These are phyloP conservation scores for Sugiyamaella pinicola DNA, from an alignment of 1,139 yeast genomes.

Conservation along the genomic window DNA sequence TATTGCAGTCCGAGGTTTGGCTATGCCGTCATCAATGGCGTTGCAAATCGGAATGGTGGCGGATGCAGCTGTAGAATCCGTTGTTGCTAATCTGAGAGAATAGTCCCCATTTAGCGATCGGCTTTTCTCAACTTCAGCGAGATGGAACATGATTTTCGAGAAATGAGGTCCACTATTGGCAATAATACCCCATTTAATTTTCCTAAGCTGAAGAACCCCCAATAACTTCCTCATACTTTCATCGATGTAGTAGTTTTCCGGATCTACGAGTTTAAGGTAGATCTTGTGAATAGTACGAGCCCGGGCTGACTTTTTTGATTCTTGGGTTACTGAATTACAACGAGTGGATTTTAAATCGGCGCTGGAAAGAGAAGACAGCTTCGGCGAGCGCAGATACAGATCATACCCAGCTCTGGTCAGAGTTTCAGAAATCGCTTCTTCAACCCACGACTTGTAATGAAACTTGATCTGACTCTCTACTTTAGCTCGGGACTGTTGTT, in stretches of 20 bases:
- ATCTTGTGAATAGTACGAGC: conserved; percentile 1
- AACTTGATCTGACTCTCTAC: not conserved
- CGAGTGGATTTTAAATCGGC: not conserved
- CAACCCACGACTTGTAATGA: conserved; percentile 10
- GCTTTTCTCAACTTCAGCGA: conserved; percentile 12
- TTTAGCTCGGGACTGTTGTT: not conserved
- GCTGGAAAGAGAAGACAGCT: not conserved
- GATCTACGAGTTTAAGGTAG: conserved; percentile 20
- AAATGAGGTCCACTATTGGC: conserved; percentile 37
- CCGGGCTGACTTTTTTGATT: not conserved
- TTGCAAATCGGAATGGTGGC: conserved; percentile 25
- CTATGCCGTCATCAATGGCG: conserved; percentile 31
- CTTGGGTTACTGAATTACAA: not conserved
- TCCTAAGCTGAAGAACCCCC: conserved; percentile 22
- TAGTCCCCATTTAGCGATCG: conserved; percentile 10
- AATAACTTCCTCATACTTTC: conserved; percentile 26
- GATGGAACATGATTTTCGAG: conserved; percentile 19
- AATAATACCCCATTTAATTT: conserved; percentile 38
- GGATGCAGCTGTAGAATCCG: not conserved
- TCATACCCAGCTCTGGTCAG: not conserved
- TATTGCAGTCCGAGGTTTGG: conserved; percentile 29
- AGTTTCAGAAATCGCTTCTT: conserved; percentile 9
- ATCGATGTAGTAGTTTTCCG: conserved; percentile 29
- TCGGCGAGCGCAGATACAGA: not conserved
- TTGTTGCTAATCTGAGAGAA: not conserved